Conservation (phyloP, 306 rosid genomes). For the Citrullus colocynthis region DNA sequence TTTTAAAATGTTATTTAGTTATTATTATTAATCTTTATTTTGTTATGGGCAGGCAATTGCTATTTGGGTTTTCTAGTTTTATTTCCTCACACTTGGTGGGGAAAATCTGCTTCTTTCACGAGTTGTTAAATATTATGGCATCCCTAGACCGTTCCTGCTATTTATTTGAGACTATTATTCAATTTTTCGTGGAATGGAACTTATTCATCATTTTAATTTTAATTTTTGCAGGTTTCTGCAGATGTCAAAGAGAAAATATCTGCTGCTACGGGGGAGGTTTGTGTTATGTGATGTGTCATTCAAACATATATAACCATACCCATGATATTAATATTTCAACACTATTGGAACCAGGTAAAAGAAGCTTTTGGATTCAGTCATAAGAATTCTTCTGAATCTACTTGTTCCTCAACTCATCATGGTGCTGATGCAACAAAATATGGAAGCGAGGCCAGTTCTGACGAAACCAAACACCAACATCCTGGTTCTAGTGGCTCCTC, state of each 20-base stretch:
- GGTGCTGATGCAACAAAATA: slow-evolving; percentile 24
- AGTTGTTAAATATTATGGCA: not conserved
- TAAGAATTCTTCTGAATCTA: slow-evolving; percentile 43
- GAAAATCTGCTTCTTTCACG: not conserved
- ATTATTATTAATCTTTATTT: not conserved
- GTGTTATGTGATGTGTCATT: slow-evolving; percentile 15
- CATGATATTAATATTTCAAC: not conserved
- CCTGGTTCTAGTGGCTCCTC: slow-evolving; percentile 28
- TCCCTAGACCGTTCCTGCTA: not conserved
- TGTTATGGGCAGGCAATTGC: not conserved
- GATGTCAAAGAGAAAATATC: slow-evolving; percentile 76
- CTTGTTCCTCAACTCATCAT: slow-evolving; percentile 35
- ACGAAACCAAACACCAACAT: slow-evolving; percentile 35
- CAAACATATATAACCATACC: not conserved
- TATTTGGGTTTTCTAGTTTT: not conserved
- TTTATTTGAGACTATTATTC: not conserved
- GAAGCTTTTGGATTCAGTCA: slow-evolving; percentile 60
- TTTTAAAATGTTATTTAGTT: not conserved
- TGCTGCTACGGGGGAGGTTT: slow-evolving; percentile 77
- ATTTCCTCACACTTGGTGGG: not conserved
- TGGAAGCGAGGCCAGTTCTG: slow-evolving; percentile 23
- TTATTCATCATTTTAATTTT: not conserved
- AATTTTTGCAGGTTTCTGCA: slow-evolving; percentile 46
- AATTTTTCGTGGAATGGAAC: not conserved
- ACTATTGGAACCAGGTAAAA: slow-evolving; percentile 42